These are phyloP conservation scores for Chlorella sp. DNA, from an alignment of 139 green algal species.

Conservation along the genomic window DNA sequence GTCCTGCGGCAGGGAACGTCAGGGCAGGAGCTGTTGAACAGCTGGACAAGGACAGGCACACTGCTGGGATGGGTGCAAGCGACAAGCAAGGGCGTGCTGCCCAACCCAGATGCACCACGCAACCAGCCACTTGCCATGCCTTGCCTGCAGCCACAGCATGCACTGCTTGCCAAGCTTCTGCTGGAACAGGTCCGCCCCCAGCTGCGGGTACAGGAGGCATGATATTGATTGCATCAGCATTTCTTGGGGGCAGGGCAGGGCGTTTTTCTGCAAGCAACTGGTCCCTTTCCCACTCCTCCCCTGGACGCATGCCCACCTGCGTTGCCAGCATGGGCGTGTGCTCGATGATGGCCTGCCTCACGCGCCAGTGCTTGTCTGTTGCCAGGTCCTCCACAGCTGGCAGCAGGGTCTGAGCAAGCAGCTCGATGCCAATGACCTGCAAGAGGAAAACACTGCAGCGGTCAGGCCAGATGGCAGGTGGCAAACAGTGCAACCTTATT, in stretches of 20 bases:
- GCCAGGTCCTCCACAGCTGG: conserved; percentile 97
- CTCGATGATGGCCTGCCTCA: conserved; percentile 97
- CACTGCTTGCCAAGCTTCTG: conserved; percentile 95
- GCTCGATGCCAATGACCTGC: conserved; percentile 94
- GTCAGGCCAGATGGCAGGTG: background rate
- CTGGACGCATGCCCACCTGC: conserved; percentile 71
- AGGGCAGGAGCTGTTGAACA: too few relatives aligned
- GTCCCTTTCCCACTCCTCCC: too few relatives aligned
- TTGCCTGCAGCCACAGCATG: conserved; percentile 91
- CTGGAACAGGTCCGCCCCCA: conserved; percentile 66
- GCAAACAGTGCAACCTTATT: background rate
- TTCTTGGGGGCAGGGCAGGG: too few relatives aligned
- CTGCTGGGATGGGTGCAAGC: too few relatives aligned
- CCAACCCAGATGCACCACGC: background rate
- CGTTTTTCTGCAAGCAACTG: too few relatives aligned
- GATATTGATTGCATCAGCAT: too few relatives aligned
- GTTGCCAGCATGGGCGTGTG: conserved; percentile 97
- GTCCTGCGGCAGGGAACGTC: conserved; percentile 40
- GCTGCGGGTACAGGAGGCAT: conserved; percentile 3
- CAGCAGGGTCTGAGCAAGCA: conserved; percentile 90
- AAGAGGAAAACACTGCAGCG: background rate
- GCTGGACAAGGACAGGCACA: too few relatives aligned
- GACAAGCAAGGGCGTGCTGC: too few relatives aligned
- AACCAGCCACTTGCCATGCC: background rate
- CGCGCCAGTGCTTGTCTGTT: conserved; percentile 96